Base-by-base conservation (phyloP, 2,329 filamentous ascomycete species). In the Madurella fahalii region DNA sequence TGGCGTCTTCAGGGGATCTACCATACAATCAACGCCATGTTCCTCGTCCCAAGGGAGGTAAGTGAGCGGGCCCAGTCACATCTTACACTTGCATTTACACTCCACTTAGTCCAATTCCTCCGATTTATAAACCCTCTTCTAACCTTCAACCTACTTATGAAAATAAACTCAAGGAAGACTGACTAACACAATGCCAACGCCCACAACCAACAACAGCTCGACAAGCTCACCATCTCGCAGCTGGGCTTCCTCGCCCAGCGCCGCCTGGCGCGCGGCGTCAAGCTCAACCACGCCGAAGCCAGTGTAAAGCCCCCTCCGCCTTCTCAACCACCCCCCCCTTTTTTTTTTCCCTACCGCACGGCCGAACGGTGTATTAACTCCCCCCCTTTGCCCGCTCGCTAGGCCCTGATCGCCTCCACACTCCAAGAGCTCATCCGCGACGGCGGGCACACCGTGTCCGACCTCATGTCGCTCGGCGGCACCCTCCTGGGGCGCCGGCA, bases 391-490 rank as follows among this genome's bases (percentile, higher is more conserved):
- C n/a, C n/a, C n/a, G n/a, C n/a, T n/a, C n/a, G n/a, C 25, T 7
- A 88, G 85, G 87, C 87, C 30, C 80, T 92, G 62, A 95, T 96
- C 66, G 86, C 92, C 58, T 91, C 83, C 68, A 92, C 92, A 70
- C 80, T 97, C 47, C 93, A 96, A 72, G 93, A 97, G 81, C 86
- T 96, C 65, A 95, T 97, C 70, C 92, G 93, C 70, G 93, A 97
- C 93, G 93, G 93, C 68, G 85, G 87, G 63, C 90, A 96, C 74
- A 88, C 82, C 13, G 93, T 97, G 51, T 87, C 92, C 40, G 91
- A 96, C 70, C 89, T 97, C 68, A 97, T 97, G 92, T 77, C 84
- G 58, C 82, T 96, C 60, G 93, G 93, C 64, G 85, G 89, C 64
- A 93, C 89, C 52, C 92, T 97, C 86, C 87, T 97, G 2, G 93